Conservation (phyloP, 2,329 filamentous ascomycete genomes). For the Curvularia hawaiiensis region DNA sequence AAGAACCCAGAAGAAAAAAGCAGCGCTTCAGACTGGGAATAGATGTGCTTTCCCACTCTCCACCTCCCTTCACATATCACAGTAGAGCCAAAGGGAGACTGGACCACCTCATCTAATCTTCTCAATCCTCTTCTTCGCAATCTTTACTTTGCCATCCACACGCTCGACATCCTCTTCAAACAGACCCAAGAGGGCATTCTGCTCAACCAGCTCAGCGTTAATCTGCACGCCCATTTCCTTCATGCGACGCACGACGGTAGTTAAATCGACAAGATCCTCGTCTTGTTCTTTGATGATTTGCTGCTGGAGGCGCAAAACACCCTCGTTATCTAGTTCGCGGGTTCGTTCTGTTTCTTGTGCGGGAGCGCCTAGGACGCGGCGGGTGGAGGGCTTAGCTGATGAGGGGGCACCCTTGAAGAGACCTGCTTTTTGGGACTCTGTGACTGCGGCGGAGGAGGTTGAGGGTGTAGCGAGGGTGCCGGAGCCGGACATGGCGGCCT, state of each 20-base stretch:
- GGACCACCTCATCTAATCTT: conserved; percentile 58
- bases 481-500: conserved; percentile 51
- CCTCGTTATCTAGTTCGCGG: conserved; percentile 75
- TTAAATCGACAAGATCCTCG: conserved; percentile 69
- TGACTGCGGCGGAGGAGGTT: conserved; percentile 42
- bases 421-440: conserved; percentile 42
- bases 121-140: conserved; percentile 74
- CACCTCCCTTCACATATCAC: neutral
- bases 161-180: conserved; percentile 70
- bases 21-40: neutral
- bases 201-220: conserved; percentile 72
- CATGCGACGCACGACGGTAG: conserved; percentile 72
- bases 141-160: conserved; percentile 69
- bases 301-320: conserved; percentile 74
- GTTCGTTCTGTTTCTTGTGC: conserved; percentile 77
- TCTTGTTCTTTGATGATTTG: conserved; percentile 79
- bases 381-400: conserved; percentile 46
- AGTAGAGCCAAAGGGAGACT: too few species aligned
- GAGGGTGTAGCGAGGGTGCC: conserved; percentile 38
- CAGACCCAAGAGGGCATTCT: conserved; percentile 73
- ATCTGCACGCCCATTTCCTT: conserved; percentile 80
- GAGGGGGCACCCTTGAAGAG: conserved; percentile 39
- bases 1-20: neutral
- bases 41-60: too few species aligned
- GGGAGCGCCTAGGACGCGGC: conserved; percentile 74